Conservation (phyloP, 352 stramenopile genomes). For the Peronospora farinosa region DNA sequence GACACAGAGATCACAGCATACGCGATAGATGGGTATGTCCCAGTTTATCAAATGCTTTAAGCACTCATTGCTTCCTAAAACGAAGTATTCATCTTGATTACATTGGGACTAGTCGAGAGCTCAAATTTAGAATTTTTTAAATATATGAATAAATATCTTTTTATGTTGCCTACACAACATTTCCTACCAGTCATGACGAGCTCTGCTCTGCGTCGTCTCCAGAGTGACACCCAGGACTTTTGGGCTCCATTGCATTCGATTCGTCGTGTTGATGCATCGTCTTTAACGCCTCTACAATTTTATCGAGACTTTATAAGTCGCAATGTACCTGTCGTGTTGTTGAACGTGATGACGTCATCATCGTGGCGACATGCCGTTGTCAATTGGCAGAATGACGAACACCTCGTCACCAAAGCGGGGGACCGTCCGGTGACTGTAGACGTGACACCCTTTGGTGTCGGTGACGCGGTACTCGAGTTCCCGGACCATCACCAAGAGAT, state of each 20-base stretch:
- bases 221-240: constrained; percentile 64
- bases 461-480: constrained; percentile 60
- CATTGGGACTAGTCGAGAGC: no score
- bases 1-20: no score
- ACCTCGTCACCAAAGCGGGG: constrained; percentile 45
- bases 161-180: no score
- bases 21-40: no score
- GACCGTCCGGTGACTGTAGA: constrained; percentile 56
- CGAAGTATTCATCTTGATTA: no score
- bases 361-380: constrained; percentile 46
- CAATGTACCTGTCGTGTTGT: constrained; percentile 70
- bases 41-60: no score
- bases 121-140: no score
- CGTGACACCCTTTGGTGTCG: constrained; percentile 69
- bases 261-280: constrained; percentile 39
- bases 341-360: constrained; percentile 48
- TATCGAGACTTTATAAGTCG: constrained; percentile 71
- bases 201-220: constrained; percentile 28
- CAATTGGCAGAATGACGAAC: constrained; percentile 50
- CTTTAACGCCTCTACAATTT: constrained; percentile 50
- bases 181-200: background rate
- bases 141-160: no score
- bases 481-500: constrained; percentile 20
- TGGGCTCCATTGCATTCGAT: constrained; percentile 59
- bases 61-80: no score